A percentile compares a stretch with the other conserved stretches of the same genome.
phyloP scores from a whole-genome alignment of 805 yeast species.

The Wickerhamiella brachini region DNA sequence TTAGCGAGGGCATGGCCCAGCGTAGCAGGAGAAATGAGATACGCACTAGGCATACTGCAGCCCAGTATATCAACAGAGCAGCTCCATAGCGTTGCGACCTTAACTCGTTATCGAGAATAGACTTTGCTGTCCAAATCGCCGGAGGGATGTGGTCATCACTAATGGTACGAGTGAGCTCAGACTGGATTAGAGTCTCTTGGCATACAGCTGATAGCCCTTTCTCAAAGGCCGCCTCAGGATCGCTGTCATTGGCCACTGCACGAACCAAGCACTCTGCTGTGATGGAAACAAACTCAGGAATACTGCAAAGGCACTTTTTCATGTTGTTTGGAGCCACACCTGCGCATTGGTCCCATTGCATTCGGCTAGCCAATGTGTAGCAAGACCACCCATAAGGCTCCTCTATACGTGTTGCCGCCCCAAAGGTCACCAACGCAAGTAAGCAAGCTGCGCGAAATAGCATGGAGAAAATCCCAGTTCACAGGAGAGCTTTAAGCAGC shows the following conservation, averaged over 20 bases:
- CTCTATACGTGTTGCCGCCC: background rate
- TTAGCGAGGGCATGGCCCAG: background rate
- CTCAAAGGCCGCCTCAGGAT: constrained; percentile 5
- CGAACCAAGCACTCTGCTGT: constrained; percentile 6
- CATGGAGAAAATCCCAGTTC: background rate
- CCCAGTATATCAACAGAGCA: constrained; percentile 9
- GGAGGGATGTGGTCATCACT: background rate
- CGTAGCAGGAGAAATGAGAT: background rate
- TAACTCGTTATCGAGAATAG: constrained; percentile 8
- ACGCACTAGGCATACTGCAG: constrained; percentile 1
- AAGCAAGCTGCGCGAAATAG: background rate
- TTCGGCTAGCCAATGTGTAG: constrained; percentile 5
- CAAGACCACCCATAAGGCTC: constrained; percentile 17
- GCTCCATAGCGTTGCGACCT: constrained; percentile 7
- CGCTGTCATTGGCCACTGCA: constrained; percentile 8
- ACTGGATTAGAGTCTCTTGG: background rate
- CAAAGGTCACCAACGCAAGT: background rate
- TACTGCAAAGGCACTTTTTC: constrained; percentile 5
- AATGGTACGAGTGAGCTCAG: background rate
- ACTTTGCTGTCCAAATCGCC: constrained; percentile 9
- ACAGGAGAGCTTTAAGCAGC: background rate
- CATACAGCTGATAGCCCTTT: constrained; percentile 4
- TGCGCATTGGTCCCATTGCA: constrained; percentile 11
- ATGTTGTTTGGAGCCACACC: background rate
- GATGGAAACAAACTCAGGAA: constrained; percentile 8